phyloP scores from a whole-genome alignment of 2,329 filamentous ascomycete genomes.

The Apiospora pterosperma region DNA sequence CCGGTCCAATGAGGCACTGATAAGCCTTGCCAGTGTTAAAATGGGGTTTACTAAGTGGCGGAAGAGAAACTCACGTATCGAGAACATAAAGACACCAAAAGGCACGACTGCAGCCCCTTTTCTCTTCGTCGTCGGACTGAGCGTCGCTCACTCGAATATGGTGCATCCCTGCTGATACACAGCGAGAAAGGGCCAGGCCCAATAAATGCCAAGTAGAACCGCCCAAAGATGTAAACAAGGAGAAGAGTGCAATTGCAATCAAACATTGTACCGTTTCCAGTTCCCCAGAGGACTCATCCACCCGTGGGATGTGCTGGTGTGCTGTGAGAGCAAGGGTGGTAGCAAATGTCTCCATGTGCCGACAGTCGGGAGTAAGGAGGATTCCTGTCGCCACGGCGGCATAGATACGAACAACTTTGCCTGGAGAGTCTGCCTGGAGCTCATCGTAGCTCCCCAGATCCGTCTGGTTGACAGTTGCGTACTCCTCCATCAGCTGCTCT shows the following conservation, averaged over 20 bases:
- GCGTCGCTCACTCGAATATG: neutral
- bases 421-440: neutral
- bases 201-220: slow-evolving; percentile 28
- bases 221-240: neutral
- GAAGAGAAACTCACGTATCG: slow-evolving; percentile 4
- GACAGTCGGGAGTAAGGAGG: neutral
- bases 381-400: neutral
- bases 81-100: slow-evolving; percentile 11
- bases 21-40: neutral
- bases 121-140: neutral
- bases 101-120: slow-evolving; percentile 4
- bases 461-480: neutral
- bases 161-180: slow-evolving; percentile 23
- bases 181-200: slow-evolving; percentile 26
- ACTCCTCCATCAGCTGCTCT: neutral
- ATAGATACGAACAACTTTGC: neutral
- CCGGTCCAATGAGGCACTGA: slow-evolving; percentile 4
- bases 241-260: neutral
- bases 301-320: neutral
- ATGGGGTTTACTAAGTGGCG: neutral
- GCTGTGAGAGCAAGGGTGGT: neutral
- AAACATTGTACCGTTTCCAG: neutral
- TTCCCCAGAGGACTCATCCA: neutral
- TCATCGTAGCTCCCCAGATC: neutral
- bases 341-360: neutral